A percentile compares a stretch with the other conserved stretches of the same genome.
Evolutionary conservation across 345 rosid genomes (phyloP).

Genomic region (Aurinia saxatilis): DNA sequence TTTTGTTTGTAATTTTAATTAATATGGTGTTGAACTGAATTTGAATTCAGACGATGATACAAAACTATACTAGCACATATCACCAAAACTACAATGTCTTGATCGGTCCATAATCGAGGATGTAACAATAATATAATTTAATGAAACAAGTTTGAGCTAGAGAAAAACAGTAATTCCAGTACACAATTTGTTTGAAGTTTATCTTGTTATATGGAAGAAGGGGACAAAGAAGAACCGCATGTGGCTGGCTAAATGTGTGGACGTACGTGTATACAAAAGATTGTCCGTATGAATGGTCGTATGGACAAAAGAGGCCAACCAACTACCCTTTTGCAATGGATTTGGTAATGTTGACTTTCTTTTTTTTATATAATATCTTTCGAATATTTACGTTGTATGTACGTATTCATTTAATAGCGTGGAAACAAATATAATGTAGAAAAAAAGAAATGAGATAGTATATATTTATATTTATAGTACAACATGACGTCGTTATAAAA

Average conservation of each 20-base stretch:
- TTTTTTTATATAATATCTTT: not conserved
- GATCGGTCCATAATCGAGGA: no score
- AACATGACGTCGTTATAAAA: no score
- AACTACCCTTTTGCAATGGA: slow-evolving; percentile 16
- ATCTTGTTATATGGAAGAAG: not conserved
- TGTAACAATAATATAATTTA: no score
- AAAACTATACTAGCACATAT: no score
- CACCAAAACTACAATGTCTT: no score
- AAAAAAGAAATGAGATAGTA: no score
- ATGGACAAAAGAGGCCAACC: slow-evolving; percentile 1
- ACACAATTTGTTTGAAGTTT: not conserved
- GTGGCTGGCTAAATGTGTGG: not conserved
- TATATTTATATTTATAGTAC: not conserved
- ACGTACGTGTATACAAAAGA: not conserved
- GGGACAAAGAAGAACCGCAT: not conserved
- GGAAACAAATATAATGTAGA: not conserved
- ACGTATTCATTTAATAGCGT: not conserved
- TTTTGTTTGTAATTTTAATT: no score
- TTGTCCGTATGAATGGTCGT: not conserved
- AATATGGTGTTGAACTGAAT: no score
- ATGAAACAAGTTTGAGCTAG: no score
- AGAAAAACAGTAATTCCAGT: no score
- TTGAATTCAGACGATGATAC: no score
- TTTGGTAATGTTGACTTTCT: slow-evolving; percentile 21
- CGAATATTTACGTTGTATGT: not conserved